Evolutionary conservation across 2,329 filamentous ascomycete species (phyloP).

Genomic region (Fusarium floridanum): DNA sequence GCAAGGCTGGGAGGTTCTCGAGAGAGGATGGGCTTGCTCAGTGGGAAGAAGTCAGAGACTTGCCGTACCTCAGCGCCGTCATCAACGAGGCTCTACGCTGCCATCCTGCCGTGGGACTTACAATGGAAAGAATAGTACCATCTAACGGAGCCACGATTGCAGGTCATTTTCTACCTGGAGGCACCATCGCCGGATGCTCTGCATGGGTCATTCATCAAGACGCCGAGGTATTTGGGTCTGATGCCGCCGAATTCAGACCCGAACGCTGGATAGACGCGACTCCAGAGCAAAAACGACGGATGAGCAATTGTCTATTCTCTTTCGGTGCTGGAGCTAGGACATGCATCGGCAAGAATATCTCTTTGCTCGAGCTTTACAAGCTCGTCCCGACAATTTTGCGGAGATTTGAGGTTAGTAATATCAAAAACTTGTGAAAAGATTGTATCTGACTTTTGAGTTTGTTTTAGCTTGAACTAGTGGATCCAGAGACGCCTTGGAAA

Average conservation of each 20-base stretch:
- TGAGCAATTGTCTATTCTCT: slow-evolving; percentile 53
- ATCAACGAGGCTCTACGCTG: slow-evolving; percentile 82
- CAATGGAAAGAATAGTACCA: slow-evolving; percentile 79
- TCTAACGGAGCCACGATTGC: slow-evolving; percentile 71
- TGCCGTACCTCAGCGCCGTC: slow-evolving; percentile 82
- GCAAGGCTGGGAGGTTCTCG: slow-evolving; percentile 62
- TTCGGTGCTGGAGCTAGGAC: slow-evolving; percentile 78
- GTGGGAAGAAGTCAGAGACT: slow-evolving; percentile 75
- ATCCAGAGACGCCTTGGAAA: slow-evolving; percentile 67
- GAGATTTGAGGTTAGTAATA: slow-evolving; percentile 22
- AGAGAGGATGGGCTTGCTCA: slow-evolving; percentile 70
- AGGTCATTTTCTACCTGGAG: slow-evolving; percentile 71
- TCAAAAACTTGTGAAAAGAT: background rate
- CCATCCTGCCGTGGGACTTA: slow-evolving; percentile 78
- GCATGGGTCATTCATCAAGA: slow-evolving; percentile 80
- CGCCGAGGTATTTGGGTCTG: slow-evolving; percentile 74
- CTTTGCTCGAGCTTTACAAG: slow-evolving; percentile 72
- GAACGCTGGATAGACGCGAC: slow-evolving; percentile 73
- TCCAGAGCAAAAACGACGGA: slow-evolving; percentile 53
- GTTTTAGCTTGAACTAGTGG: slow-evolving; percentile 63
- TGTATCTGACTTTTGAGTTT: background rate
- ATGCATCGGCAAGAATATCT: slow-evolving; percentile 76
- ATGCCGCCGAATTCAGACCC: slow-evolving; percentile 74
- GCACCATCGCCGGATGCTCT: slow-evolving; percentile 79
- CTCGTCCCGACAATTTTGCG: slow-evolving; percentile 58